Conservation (phyloP, 208 protist genomes). For the Wallacemonas rigidus region DNA sequence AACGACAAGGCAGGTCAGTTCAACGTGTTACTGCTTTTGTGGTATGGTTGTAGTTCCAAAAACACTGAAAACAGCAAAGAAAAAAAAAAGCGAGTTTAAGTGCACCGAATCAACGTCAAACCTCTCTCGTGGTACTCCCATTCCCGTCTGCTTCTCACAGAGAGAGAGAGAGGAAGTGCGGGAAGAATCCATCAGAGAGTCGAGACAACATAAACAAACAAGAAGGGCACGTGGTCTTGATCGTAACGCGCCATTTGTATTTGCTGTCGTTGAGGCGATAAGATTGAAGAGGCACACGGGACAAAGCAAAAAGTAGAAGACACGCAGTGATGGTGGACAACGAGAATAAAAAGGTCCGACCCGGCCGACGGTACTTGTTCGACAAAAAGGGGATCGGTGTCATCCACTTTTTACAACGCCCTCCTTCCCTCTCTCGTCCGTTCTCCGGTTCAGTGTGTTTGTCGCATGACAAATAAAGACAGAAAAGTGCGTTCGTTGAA, state of each 20-base stretch:
- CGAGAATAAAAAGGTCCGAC: background rate
- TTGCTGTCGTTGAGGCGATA: background rate
- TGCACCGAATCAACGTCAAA: background rate
- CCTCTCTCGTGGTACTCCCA: background rate
- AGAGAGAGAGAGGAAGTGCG: background rate
- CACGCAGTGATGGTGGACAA: background rate
- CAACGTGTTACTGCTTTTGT: background rate
- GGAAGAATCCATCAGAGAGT: background rate
- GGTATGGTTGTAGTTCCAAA: background rate
- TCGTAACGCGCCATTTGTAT: background rate
- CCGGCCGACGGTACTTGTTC: too few species aligned
- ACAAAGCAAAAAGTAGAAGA: slow-evolving; percentile 7
- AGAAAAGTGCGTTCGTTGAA: too few species aligned
- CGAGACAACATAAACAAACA: background rate
- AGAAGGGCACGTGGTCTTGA: background rate
- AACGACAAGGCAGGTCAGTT: background rate
- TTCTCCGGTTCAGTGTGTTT: too few species aligned
- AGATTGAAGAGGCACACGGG: slow-evolving; percentile 20
- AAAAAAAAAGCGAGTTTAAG: slow-evolving; percentile 17
- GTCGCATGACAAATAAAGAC: too few species aligned
- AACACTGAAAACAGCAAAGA: slow-evolving; percentile 20
- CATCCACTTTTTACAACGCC: background rate
- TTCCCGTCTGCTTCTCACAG: background rate
- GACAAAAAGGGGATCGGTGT: background rate
- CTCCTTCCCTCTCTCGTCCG: too few species aligned